These are phyloP conservation scores for Pelargonium cotyledonis DNA, from an alignment of 441 rosid species.

Conservation along the genomic window DNA sequence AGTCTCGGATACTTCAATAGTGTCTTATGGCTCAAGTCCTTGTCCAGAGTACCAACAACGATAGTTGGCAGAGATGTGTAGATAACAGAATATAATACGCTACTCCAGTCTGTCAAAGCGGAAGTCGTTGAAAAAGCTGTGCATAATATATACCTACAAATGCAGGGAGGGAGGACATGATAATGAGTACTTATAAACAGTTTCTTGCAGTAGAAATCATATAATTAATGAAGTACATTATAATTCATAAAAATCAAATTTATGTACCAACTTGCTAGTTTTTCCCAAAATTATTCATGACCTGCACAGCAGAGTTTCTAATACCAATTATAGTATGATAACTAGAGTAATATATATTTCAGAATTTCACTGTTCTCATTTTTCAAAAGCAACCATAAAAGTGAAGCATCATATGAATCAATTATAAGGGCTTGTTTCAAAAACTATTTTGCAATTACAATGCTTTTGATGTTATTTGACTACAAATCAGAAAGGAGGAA, in stretches of 20 bases:
- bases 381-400: not conserved
- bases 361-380: not conserved
- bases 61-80: slow-evolving; percentile 73
- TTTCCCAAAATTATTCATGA: too few relatives aligned
- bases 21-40: slow-evolving; percentile 66
- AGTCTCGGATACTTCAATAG: slow-evolving; percentile 57
- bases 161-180: not conserved
- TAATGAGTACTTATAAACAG: not conserved
- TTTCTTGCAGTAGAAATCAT: too few relatives aligned
- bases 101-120: slow-evolving; percentile 79
- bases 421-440: not conserved
- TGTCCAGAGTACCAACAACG: slow-evolving; percentile 63
- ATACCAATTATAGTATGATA: too few relatives aligned
- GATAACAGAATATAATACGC: slow-evolving; percentile 68
- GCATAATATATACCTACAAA: slow-evolving; percentile 59
- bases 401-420: not conserved
- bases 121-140: slow-evolving; percentile 74
- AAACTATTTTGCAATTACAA: not conserved
- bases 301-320: too few relatives aligned
- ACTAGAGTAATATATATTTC: too few relatives aligned
- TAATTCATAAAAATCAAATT: too few relatives aligned
- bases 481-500: not conserved
- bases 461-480: not conserved
- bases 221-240: too few relatives aligned
- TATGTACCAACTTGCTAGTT: too few relatives aligned